These are phyloP conservation scores for Oryza punctata DNA, from an alignment of 176 grass and related monocot genomes.

Conservation along the genomic window DNA sequence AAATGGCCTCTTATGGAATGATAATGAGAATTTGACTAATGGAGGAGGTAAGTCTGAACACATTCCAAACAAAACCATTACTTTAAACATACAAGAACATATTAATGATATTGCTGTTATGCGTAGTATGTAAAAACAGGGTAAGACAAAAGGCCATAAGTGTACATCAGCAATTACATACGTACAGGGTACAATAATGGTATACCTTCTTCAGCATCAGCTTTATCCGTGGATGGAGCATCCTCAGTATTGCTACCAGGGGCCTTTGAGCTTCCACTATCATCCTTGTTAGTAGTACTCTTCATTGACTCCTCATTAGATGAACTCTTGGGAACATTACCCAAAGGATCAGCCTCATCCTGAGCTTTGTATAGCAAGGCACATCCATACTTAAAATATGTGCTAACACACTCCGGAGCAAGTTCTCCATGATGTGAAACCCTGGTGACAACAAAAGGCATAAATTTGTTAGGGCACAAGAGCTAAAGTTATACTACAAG, in stretches of 20 bases:
- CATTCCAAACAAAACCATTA: conserved; percentile 4
- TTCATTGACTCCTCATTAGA: conserved; percentile 55
- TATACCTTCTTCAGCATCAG: conserved; percentile 53
- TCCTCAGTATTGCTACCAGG: conserved; percentile 47
- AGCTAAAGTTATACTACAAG: background rate
- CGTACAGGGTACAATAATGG: background rate
- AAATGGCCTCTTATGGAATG: conserved; percentile 2
- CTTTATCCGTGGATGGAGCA: conserved; percentile 39
- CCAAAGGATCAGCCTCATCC: conserved; percentile 84
- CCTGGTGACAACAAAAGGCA: conserved; percentile 31
- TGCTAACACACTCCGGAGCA: conserved; percentile 77
- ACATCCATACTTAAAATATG: conserved; percentile 92
- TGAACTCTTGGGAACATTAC: conserved; percentile 70
- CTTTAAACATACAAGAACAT: background rate
- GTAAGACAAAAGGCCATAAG: background rate
- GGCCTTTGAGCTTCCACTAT: conserved; percentile 64
- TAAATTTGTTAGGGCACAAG: background rate
- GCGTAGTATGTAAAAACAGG: background rate
- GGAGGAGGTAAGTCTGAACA: background rate
- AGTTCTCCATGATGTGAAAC: conserved; percentile 71
- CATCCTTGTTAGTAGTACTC: conserved; percentile 51
- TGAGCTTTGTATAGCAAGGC: conserved; percentile 88
- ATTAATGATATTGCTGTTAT: background rate
- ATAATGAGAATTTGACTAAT: background rate
- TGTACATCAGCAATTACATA: background rate